Evolutionary conservation across 1,284 basidiomycete species (phyloP), one percentile per base, ranked within the genome.

Genomic region (Leccinum pachyderme): DNA sequence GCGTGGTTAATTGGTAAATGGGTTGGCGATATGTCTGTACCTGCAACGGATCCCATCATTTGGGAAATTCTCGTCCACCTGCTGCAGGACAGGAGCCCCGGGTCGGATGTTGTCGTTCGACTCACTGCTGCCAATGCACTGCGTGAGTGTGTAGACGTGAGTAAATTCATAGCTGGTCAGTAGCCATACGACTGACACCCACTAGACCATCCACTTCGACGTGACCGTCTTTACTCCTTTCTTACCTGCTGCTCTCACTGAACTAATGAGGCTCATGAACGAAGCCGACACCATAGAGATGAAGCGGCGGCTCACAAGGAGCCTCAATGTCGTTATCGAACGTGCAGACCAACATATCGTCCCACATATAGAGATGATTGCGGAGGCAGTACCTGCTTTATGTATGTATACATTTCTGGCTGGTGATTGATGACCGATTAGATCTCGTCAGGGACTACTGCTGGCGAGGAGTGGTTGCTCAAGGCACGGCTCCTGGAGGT

Each of bases 1-100:
- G 93, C 92, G 0, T 95, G 93, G 92, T 73, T 95, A 6, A 81
- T 96, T 44, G 93, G 93, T 12, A 89, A 88, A 77, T 93, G 90
- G 86, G 80, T 91, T 25, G 76, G 80, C 5, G 86, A 91, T 52
- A 79, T 82, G 58, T 85, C 82, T 57, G 75, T 77, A 31, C 75
- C 79, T 18, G 79, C 86, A 2, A 84, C 84, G 58, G 82, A 87
- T 61, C 71, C 81, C 3, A 74, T 80, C 49, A 76, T 93, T 9
- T 96, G 93, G 93, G 82, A 92, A 62, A 80, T 92, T 29, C 76
- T 96, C 0, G 75, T 89, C 5, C 82, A 91, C 63, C 79, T 95
- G 15, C 69, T 95, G 43, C 76, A 80, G 49, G 85, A 91, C 61
- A 81, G 82, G 39, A 81, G 84, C 8, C 75, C 80, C 24, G 84